Base-by-base conservation (phyloP, 805 yeast species). In the Candida alai region DNA sequence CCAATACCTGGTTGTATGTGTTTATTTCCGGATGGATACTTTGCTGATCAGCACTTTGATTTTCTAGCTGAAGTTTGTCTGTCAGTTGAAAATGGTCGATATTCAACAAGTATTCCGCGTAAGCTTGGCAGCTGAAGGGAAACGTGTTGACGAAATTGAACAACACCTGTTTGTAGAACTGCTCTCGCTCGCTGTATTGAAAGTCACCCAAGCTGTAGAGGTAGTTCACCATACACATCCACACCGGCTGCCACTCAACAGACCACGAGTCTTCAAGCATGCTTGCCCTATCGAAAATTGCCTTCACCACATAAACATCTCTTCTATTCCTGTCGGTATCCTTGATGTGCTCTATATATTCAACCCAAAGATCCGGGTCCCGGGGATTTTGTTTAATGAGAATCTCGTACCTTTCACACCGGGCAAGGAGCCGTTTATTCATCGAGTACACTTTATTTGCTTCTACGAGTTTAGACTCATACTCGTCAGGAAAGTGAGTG, bases 371-470 rank as follows among this genome's bases (percentile, higher is more conserved):
- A 3, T 34, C 22, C 21, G 41, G 30, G 32, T 42, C 42, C 17
- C 41, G 34, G 2, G 55, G 45, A 10, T 39, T 27, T n/a, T 44
- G 31, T 2, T 44, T 23, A 3, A 63, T 17, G 19, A 30, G 35
- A 4, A 51, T 19, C 47, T 70, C 75, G 48, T 51, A 50, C 13
- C 36, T 39, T 31, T 72, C 79, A 26, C 60, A 51, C 24, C 61
- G 45, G 9, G 50, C 42, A 32, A 46, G 56, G 17, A 35, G 34
- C 19, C 44, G 45, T 25, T 53, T 56, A 0, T 74, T 60, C 10
- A 39, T 35, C 5, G 51, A 42, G 36, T 60, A 58, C 0, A 60
- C 34, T 18, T 49, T 51, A 28, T 58, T 58, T 1, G 72, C 74
- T 0, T 33, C n/a, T 5, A 43, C 34, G 68, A 76, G 63, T 15